phyloP scores from a whole-genome alignment of 768 basidiomycete species.

The Psilocybe cubensis region DNA sequence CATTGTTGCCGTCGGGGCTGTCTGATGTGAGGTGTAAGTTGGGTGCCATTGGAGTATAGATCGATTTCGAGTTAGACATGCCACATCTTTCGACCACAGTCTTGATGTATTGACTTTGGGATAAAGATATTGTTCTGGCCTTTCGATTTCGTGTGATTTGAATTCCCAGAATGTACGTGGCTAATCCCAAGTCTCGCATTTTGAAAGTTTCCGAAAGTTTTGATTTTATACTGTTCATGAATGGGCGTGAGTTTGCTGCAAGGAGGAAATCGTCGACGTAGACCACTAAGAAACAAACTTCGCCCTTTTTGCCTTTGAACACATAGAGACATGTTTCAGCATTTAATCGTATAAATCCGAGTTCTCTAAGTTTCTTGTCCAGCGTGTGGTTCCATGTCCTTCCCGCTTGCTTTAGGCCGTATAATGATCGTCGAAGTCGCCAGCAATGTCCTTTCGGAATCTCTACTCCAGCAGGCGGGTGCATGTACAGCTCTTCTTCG shows the following conservation, averaged over 20 bases:
- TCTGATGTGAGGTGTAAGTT: conserved; percentile 13
- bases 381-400: conserved; percentile 10
- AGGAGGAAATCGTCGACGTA: conserved; percentile 13
- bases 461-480: conserved; percentile 9
- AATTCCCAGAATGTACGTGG: conserved; percentile 27
- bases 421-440: conserved; percentile 18
- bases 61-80: conserved; percentile 8
- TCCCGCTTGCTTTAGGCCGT: conserved; percentile 20
- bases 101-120: neutral
- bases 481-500: conserved; percentile 19
- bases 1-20: conserved; percentile 8
- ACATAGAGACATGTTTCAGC: conserved; percentile 13
- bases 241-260: conserved; percentile 3
- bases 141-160: conserved; percentile 18
- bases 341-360: conserved; percentile 10
- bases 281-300: conserved; percentile 11
- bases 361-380: conserved; percentile 9
- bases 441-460: conserved; percentile 12
- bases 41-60: conserved; percentile 15
- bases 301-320: conserved; percentile 1
- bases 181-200: conserved; percentile 27
- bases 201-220: conserved; percentile 20
- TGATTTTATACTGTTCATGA: conserved; percentile 18
- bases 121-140: neutral
- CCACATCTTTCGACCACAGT: neutral